A percentile compares a stretch with the other conserved stretches of the same genome.
Conservation (phyloP, 371 early-diverging fungal genomes). For the Lichtheimia ornata region DNA sequence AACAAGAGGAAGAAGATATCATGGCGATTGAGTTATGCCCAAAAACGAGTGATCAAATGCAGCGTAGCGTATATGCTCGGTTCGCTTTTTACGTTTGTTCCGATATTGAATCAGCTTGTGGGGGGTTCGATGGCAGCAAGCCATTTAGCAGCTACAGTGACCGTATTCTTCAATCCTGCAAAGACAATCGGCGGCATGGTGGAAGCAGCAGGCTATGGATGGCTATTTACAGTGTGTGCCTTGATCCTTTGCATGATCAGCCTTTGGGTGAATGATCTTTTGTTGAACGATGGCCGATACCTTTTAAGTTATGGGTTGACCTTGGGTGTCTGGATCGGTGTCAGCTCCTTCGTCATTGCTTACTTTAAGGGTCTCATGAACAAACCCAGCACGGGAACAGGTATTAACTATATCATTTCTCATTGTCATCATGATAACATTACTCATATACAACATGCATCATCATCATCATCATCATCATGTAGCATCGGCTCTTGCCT, state of each 20-base stretch:
- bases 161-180: conserved; percentile 68
- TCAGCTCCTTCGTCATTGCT: conserved; percentile 60
- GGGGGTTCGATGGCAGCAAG: conserved; percentile 32
- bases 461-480: too few relatives aligned
- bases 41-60: conserved; percentile 9
- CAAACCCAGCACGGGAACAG: conserved; percentile 56
- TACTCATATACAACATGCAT: neutral
- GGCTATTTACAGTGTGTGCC: conserved; percentile 51
- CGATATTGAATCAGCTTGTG: conserved; percentile 40
- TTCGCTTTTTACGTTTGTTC: conserved; percentile 60
- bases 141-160: conserved; percentile 62
- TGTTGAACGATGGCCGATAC: conserved; percentile 45
- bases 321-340: conserved; percentile 57
- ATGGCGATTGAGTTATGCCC: conserved; percentile 1
- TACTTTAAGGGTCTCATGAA: conserved; percentile 59
- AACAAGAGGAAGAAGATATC: too few relatives aligned
- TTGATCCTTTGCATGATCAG: conserved; percentile 44
- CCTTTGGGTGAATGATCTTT: conserved; percentile 50
- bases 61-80: conserved; percentile 27
- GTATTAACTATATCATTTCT: neutral
- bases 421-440: neutral
- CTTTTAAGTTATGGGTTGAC: conserved; percentile 49
- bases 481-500: conserved; percentile 56
- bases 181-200: conserved; percentile 66
- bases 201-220: conserved; percentile 59